Evolutionary conservation across 805 yeast species (phyloP), one percentile per base, ranked within the genome.

Genomic region (Saccharomyces eubayanus): DNA sequence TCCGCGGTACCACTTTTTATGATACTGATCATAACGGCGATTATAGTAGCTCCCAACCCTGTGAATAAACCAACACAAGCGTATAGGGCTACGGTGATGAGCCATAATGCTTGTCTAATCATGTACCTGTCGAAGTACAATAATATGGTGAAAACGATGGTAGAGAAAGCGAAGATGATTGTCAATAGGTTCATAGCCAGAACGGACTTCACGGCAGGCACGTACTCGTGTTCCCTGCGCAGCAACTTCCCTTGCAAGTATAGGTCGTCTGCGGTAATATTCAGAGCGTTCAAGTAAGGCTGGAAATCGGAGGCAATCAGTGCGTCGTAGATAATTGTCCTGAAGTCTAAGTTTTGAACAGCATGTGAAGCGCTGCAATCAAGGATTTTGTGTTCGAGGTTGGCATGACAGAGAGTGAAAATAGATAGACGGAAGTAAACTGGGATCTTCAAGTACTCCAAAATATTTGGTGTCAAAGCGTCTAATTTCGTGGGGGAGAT

Each of bases 281-380:
- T 56, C 55, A 69, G 53, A 30, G 70, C 71, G 21, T 56, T 56
- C 45, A 68, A 50, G 47, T 67, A 68, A 41, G 72, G 71, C 9
- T 57, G 54, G 52, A 68, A 65, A 28, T 67, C 67, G 12, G 73
- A 69, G 10, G 56, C 56, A 16, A 51, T 52, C 50, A 69, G 51
- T 48, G 66, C 67, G 20, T 58, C 53, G 58, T 61, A 68, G 45
- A 68, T 59, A 51, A 68, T 67, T 5, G 56, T 51, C 58, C 69
- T 66, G 61, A 68, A 65, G 48, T 66, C 62, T 48, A 69, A 56
- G 49, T 65, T 55, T 59, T 69, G 73, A 21, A 69, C 72, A 28
- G 71, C 67, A 49, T 66, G 70, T 6, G 65, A 48, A 21, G 55
- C 54, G 30, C 61, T 57, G 53, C 72, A 69, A 2, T 55, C 43